A percentile compares a stretch with the other conserved stretches of the same genome.
These are phyloP conservation scores for Musa balbisiana DNA, from an alignment of 202 grass and related monocot genomes.

Conservation along the genomic window DNA sequence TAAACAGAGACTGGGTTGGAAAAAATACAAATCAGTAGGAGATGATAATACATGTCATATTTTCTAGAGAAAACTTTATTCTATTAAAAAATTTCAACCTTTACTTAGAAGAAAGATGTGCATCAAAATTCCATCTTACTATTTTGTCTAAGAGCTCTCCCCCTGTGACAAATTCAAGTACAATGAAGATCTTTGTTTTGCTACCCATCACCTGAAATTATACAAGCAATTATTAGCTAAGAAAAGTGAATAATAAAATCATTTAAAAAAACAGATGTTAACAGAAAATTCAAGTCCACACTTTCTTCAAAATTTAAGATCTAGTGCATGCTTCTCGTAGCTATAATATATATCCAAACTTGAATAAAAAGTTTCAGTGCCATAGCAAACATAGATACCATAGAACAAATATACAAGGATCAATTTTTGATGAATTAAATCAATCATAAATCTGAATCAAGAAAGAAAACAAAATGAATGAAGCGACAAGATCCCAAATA, in stretches of 20 bases:
- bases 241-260: neutral
- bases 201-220: slow-evolving; percentile 65
- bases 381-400: neutral
- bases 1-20: neutral
- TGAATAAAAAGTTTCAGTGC: too few relatives aligned
- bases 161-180: slow-evolving; percentile 57
- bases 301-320: too few relatives aligned
- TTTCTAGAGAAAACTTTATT: neutral
- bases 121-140: slow-evolving; percentile 36
- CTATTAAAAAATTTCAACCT: too few relatives aligned
- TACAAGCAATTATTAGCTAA: slow-evolving; percentile 1
- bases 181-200: slow-evolving; percentile 67
- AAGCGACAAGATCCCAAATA: neutral
- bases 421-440: too few relatives aligned
- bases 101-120: neutral
- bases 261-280: neutral
- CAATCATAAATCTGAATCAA: neutral
- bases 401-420: neutral
- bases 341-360: too few relatives aligned
- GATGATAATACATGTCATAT: neutral
- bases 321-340: too few relatives aligned
- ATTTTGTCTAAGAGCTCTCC: slow-evolving; percentile 74
- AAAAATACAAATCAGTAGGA: too few relatives aligned
- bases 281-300: neutral
- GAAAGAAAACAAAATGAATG: neutral